Percentiles rank a stretch among this genome's conserved stretches.
Evolutionary conservation across 2,329 filamentous ascomycete genomes (phyloP).

Genomic region (Chaetomium olivaceum): DNA sequence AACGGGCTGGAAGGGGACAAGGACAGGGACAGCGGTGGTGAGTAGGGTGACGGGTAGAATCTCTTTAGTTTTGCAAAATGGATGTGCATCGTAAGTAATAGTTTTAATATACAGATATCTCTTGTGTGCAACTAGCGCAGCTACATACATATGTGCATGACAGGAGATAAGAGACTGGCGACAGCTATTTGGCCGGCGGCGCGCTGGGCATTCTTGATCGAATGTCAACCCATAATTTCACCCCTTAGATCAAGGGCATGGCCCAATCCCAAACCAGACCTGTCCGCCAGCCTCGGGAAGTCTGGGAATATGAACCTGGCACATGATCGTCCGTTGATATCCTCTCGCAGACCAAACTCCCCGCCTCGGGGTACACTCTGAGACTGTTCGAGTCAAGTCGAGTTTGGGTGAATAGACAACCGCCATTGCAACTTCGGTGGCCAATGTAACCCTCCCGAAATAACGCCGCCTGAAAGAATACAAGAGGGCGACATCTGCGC

Average conservation of each 20-base stretch:
- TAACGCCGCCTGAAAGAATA: not conserved
- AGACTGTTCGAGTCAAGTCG: not conserved
- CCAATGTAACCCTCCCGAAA: not conserved
- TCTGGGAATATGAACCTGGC: not conserved
- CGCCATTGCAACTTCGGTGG: not conserved
- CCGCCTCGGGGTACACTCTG: not conserved
- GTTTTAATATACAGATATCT: not conserved
- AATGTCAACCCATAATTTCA: not conserved
- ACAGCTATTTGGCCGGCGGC: not conserved
- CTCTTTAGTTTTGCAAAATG: not conserved
- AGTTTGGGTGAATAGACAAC: not conserved
- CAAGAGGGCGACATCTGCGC: not conserved
- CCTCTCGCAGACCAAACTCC: not conserved
- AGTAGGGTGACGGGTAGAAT: not conserved
- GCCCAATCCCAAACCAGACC: not conserved
- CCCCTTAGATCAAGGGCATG: not conserved
- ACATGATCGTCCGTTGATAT: not conserved
- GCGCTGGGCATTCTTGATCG: not conserved
- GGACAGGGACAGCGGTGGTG: slow-evolving; percentile 17
- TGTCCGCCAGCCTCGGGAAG: not conserved
- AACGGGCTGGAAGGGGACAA: slow-evolving; percentile 45
- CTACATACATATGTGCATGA: not conserved
- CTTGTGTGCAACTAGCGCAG: not conserved
- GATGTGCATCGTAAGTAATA: not conserved
- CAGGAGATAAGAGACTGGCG: not conserved